Base-by-base conservation (phyloP, 2,329 filamentous ascomycete species). In the Pseudocercospora musae region DNA sequence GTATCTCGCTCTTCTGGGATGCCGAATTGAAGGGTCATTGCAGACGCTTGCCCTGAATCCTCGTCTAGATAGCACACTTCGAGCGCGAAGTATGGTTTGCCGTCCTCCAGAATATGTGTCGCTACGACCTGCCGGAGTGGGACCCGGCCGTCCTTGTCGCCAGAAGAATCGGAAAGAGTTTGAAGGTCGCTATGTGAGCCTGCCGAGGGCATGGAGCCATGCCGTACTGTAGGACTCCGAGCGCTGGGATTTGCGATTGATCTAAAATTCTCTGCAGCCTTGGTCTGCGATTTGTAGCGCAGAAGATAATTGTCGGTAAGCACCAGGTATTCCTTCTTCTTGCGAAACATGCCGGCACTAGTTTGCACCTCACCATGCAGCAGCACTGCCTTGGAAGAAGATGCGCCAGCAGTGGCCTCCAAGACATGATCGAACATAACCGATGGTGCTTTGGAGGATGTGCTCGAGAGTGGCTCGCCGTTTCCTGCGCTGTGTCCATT, bases 311-410 rank as follows among this genome's bases (percentile, higher is more conserved):
- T 84, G 66, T 90, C 88, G 6, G 87, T 91, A 66, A 91, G 78
- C 13, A 90, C 88, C 59, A 91, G 78, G 69, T 89, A 91, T 73
- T 90, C 87, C 75, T 84, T 88, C 77, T 87, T 89, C 77, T 89
- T 89, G 72, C 87, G 81, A 76, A 90, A 89, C 81, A 90, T 85
- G 63, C 85, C 84, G 60, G 84, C 87, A 54, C 85, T 86, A 11
- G 86, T 89, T 75, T 90, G 87, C 15, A 90, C 85, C 71, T 89
- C 88, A 40, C 88, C 88, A 76, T 89, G 85, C 65, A 87, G 82
- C 40, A 89, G 75, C 20, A 90, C 85, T 29, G 79, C 76, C 72
- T 76, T 70, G 67, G 69, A 64, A 59, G 71, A 59, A 3, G 58
- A 60, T 20, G 53, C 53, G 18, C 54, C 46, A 55, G 55, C 52